Percentiles rank a stretch among this genome's conserved stretches.
Conservation (phyloP, 495 filamentous ascomycete species). For the Tuber melanosporum region DNA sequence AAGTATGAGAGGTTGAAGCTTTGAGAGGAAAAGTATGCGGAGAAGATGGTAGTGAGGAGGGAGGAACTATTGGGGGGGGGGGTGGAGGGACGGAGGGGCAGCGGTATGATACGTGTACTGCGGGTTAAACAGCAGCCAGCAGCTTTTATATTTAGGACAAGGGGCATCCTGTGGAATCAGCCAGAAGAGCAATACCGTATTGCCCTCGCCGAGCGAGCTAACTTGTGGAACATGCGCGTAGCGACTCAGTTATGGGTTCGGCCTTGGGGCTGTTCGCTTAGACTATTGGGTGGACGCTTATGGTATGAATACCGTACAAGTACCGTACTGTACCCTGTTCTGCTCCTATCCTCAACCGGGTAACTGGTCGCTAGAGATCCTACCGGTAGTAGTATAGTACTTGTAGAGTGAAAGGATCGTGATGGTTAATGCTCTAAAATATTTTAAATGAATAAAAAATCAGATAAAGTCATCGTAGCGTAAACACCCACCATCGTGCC, state of each 20-base stretch:
- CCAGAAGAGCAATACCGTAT: neutral
- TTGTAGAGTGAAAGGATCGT: no score
- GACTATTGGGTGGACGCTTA: neutral
- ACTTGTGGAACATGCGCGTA: neutral
- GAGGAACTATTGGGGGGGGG: neutral
- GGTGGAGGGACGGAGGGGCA: neutral
- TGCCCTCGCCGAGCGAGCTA: neutral
- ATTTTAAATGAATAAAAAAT: no score
- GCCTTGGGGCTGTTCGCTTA: neutral
- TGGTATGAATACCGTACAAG: no score
- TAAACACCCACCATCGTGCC: neutral
- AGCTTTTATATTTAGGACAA: neutral
- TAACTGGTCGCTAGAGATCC: neutral
- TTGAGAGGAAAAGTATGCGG: neutral
- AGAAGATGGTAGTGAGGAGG: neutral
- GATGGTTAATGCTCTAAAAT: no score
- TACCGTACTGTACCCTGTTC: no score
- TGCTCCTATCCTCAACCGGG: neutral
- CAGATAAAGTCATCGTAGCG: neutral
- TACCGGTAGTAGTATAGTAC: no score
- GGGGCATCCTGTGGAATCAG: neutral
- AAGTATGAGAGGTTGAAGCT: conserved; percentile 1
- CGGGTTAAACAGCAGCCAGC: neutral
- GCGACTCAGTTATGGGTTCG: neutral
- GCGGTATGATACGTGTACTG: neutral